These are phyloP conservation scores for Alternaria sp. DNA, from an alignment of 2,329 filamentous ascomycete genomes.

Conservation along the genomic window DNA sequence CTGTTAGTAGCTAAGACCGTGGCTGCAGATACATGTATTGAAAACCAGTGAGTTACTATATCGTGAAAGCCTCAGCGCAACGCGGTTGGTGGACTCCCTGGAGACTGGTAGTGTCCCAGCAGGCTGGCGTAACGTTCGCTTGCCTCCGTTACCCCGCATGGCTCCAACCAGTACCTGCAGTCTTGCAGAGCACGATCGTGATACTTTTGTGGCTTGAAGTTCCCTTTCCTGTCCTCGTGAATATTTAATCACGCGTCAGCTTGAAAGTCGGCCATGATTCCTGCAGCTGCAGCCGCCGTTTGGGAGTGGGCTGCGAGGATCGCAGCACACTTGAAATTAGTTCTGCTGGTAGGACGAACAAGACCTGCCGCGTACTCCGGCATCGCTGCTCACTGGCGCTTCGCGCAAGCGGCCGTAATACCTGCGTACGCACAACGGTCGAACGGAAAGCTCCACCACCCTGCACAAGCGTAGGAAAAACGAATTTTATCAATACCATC, in stretches of 20 bases:
- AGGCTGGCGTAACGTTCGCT: constrained; percentile 19
- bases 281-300: constrained; percentile 34
- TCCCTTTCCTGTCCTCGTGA: neutral
- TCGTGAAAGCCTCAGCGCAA: constrained; percentile 7
- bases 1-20: constrained; percentile 20
- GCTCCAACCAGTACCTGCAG: neutral
- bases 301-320: constrained; percentile 17
- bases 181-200: neutral
- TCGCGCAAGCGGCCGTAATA: neutral
- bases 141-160: constrained; percentile 16
- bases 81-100: constrained; percentile 11
- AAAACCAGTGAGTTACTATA: constrained; percentile 33
- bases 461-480: neutral
- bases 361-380: constrained; percentile 1
- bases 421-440: neutral
- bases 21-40: constrained; percentile 38
- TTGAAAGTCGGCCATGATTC: constrained; percentile 22
- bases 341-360: neutral
- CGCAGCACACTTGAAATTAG: constrained; percentile 11
- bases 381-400: constrained; percentile 2
- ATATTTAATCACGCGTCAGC: neutral
- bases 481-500: neutral
- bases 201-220: neutral
- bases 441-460: neutral
- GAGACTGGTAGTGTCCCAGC: constrained; percentile 14